Evolutionary conservation across 768 basidiomycete species (phyloP), one percentile per base, ranked within the genome.

Genomic region (Coprinellus micaceus): DNA sequence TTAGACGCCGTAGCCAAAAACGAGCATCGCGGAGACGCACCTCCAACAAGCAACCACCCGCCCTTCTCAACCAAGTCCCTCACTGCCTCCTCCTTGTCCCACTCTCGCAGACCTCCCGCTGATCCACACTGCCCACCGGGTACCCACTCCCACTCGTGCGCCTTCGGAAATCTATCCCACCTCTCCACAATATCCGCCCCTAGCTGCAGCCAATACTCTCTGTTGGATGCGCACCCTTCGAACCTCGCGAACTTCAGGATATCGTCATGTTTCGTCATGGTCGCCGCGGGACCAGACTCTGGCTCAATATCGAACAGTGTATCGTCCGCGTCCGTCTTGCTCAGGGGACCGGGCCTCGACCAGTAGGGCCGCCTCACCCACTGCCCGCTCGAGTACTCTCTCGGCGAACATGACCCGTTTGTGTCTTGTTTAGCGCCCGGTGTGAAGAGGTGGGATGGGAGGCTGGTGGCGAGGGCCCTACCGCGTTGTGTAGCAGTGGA

Each of bases 41-140:
- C 84, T 21, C 86, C 86, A 9, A 88, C 66, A 6, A 88, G 61
- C 12, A 87, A 71, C 86, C 86, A 88, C 1, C 86, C 86, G 9
- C 86, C 86, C 17, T 81, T 72, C 63, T 86, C 80, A 12, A 86
- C 84, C 64, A 88, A 68, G 58, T 85, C 78, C 54, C 69, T 73
- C 39, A 88, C 73, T 45, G 88, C 69, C 12, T 69, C 69, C 37
- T 72, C 74, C 17, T 70, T 64, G 52, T 75, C 64, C 55, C 83
- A 69, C 12, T 73, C 72, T 11, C 69, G 67, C 29, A 81, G 61
- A n/a, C 56, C 56, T n/a, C n/a, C n/a, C n/a, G n/a, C n/a, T n/a
- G n/a, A n/a, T 21, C 22, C 63, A 61, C 85, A 86, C 4, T 61
- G 54, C 13, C 69, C 61, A 2, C 76, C 74, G 1, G 85, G 82